These are phyloP conservation scores for Fallopia convolvulus DNA, from an alignment of 148 eudicot species.

Conservation along the genomic window DNA sequence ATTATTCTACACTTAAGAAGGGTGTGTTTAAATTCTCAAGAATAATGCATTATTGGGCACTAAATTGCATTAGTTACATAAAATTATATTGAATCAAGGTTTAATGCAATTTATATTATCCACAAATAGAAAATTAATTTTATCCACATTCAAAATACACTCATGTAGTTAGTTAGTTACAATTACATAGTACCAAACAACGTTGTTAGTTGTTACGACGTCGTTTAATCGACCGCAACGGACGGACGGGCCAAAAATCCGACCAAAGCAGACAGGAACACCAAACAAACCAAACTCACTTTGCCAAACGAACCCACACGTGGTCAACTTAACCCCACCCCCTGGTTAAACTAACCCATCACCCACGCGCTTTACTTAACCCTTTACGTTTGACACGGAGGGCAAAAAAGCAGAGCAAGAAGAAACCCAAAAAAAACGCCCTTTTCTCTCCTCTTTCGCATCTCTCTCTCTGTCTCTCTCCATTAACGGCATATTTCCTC, in stretches of 20 bases:
- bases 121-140: too few relatives aligned
- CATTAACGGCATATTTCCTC: not conserved
- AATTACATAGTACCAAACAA: not conserved
- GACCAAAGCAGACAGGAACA: slow-evolving; percentile 1
- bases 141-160: too few relatives aligned
- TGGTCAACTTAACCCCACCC: not conserved
- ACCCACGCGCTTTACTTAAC: slow-evolving; percentile 10
- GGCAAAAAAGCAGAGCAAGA: not conserved
- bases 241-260: slow-evolving; percentile 6
- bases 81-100: too few relatives aligned
- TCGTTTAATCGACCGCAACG: not conserved
- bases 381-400: not conserved
- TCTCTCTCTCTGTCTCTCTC: not conserved
- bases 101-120: too few relatives aligned
- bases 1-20: too few relatives aligned
- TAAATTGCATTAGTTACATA: too few relatives aligned
- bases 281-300: slow-evolving; percentile 5
- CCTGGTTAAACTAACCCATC: not conserved
- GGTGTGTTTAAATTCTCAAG: too few relatives aligned
- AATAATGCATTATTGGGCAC: too few relatives aligned
- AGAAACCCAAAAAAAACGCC: slow-evolving; percentile 2
- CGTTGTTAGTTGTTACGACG: not conserved
- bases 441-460: not conserved
- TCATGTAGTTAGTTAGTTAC: too few relatives aligned
- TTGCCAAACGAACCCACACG: slow-evolving; percentile 4